Conservation (phyloP, 306 rosid genomes). For the Acacia acuminata region DNA sequence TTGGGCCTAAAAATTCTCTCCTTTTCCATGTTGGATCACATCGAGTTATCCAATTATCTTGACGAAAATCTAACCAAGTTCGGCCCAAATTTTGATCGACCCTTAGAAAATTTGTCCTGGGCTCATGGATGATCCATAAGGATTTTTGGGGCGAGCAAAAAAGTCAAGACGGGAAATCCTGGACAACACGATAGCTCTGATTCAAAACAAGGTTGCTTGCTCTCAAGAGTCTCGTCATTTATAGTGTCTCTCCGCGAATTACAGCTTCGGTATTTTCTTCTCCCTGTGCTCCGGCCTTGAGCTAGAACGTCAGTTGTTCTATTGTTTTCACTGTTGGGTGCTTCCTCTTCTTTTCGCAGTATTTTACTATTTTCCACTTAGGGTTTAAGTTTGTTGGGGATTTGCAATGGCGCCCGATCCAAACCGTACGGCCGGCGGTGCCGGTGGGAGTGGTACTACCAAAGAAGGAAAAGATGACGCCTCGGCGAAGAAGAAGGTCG, state of each 20-base stretch:
- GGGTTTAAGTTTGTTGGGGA: conserved; percentile 35
- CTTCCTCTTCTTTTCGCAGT: not conserved
- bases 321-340: not conserved
- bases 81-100: not conserved
- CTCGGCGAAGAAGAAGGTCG: conserved; percentile 79
- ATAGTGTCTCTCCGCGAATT: not conserved
- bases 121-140: not conserved
- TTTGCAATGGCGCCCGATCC: conserved; percentile 76
- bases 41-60: too few relatives aligned
- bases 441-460: conserved; percentile 54
- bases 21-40: not conserved
- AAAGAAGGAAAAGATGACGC: conserved; percentile 72
- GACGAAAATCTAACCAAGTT: not conserved
- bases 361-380: conserved; percentile 19
- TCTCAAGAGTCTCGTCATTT: not conserved
- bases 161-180: not conserved
- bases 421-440: conserved; percentile 55
- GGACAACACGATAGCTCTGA: conserved; percentile 2
- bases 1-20: not conserved
- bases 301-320: not conserved
- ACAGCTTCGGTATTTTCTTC: not conserved
- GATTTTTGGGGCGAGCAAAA: not conserved
- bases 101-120: not conserved
- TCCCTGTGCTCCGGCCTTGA: not conserved
- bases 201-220: not conserved